Conservation (phyloP, 345 rosid genomes). For the Citrus glauca region DNA sequence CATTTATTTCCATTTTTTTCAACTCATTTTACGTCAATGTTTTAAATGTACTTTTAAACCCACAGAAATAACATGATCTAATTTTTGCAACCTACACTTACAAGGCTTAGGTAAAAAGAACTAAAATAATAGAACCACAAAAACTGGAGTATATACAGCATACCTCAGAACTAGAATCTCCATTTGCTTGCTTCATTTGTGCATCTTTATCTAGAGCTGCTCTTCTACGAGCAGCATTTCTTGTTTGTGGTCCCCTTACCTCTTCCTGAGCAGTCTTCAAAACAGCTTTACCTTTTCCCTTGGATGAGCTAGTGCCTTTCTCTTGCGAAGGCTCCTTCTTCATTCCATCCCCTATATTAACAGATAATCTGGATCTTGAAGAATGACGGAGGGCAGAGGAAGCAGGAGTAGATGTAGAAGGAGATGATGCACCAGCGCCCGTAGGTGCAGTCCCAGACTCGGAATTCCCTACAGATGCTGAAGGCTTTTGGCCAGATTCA, state of each 20-base stretch:
- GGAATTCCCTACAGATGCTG: conserved; percentile 58
- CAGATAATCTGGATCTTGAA: conserved; percentile 79
- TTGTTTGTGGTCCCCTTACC: conserved; percentile 87
- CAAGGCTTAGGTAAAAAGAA: not conserved
- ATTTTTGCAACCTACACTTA: not conserved
- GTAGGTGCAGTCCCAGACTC: conserved; percentile 57
- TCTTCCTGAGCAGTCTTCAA: conserved; percentile 76
- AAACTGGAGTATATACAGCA: conserved; percentile 3
- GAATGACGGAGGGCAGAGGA: conserved; percentile 68
- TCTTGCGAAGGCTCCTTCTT: conserved; percentile 65
- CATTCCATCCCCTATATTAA: conserved; percentile 64
- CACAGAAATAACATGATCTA: not conserved
- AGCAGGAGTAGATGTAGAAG: conserved; percentile 73
- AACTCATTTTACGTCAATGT: not conserved
- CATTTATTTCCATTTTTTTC: not conserved
- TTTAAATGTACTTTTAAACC: not conserved
- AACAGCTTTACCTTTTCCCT: conserved; percentile 98
- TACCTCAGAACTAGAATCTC: conserved; percentile 95
- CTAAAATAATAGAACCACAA: not conserved
- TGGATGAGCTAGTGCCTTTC: conserved; percentile 73
- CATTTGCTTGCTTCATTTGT: conserved; percentile 57
- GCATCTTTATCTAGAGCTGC: conserved; percentile 79
- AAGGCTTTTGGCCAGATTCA: conserved; percentile 76
- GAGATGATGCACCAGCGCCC: conserved; percentile 76
- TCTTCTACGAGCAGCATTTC: conserved; percentile 87